Conservation (phyloP, 805 yeast genomes). For the Pichia californica region DNA sequence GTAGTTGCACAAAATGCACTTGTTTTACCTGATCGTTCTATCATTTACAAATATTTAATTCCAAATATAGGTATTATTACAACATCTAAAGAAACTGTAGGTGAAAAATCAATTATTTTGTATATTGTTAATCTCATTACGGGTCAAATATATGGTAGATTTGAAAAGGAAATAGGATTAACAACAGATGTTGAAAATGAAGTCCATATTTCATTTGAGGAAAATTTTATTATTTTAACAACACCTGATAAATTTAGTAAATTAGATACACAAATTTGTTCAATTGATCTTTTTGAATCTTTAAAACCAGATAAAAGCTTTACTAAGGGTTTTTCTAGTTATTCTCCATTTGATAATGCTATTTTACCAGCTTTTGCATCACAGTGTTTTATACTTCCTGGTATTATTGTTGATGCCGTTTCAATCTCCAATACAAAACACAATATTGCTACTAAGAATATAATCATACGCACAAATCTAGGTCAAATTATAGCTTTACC, state of each 20-base stretch:
- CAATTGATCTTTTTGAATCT: conserved; percentile 76
- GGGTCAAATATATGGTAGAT: conserved; percentile 49
- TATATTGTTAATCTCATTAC: conserved; percentile 61
- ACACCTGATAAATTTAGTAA: conserved; percentile 44
- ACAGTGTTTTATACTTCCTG: conserved; percentile 60
- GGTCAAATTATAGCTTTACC: conserved; percentile 71
- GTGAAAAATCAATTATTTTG: conserved; percentile 30
- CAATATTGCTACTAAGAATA: conserved; percentile 63
- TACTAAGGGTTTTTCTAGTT: conserved; percentile 4
- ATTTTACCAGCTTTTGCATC: conserved; percentile 42
- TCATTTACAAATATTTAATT: conserved; percentile 75
- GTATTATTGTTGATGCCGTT: conserved; percentile 41
- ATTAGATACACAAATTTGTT: conserved; percentile 48
- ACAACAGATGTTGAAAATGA: conserved; percentile 9
- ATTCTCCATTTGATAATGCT: conserved; percentile 17
- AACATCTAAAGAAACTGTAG: neutral
- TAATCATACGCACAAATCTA: conserved; percentile 49
- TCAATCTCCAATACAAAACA: conserved; percentile 51
- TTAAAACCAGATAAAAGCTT: conserved; percentile 41
- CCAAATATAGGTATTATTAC: conserved; percentile 50
- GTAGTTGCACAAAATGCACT: conserved; percentile 57
- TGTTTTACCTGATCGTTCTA: conserved; percentile 61
- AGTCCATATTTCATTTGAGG: conserved; percentile 59
- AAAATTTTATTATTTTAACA: conserved; percentile 75
- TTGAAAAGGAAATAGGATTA: conserved; percentile 23